Percentiles rank a stretch among this genome's conserved stretches.
These are phyloP conservation scores for Didymella segeticola DNA, from an alignment of 2,329 filamentous ascomycete species.

Conservation along the genomic window DNA sequence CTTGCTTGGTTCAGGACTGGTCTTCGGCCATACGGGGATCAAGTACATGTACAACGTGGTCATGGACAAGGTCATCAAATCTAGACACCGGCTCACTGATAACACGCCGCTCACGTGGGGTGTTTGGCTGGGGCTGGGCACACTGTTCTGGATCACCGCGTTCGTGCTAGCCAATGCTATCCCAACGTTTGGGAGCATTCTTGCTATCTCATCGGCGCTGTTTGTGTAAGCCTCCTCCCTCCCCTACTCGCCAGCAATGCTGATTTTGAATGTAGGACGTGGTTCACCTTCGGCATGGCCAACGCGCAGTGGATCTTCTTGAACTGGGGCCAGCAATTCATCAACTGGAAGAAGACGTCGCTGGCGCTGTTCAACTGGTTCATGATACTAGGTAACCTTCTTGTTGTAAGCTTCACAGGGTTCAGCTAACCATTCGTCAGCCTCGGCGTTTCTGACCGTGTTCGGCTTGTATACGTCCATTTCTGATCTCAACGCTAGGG, in stretches of 20 bases:
- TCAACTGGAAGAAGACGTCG: constrained; percentile 24
- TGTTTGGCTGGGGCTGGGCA: constrained; percentile 39
- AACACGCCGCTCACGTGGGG: constrained; percentile 38
- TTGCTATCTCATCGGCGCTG: constrained; percentile 64
- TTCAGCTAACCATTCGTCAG: not conserved
- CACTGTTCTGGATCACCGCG: constrained; percentile 64
- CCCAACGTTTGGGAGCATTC: constrained; percentile 69
- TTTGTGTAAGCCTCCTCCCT: constrained; percentile 56
- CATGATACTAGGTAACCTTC: constrained; percentile 8
- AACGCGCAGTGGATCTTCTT: constrained; percentile 31
- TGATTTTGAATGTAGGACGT: too few relatives aligned
- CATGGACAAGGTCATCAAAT: constrained; percentile 48
- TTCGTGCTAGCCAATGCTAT: constrained; percentile 72
- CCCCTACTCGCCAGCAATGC: not conserved
- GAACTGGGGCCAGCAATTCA: constrained; percentile 49
- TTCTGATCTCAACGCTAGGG: constrained; percentile 3
- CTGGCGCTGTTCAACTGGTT: constrained; percentile 21
- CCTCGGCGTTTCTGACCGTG: constrained; percentile 6
- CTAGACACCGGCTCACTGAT: constrained; percentile 1
- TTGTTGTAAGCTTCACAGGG: too few relatives aligned
- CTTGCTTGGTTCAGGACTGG: constrained; percentile 71
- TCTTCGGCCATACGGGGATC: constrained; percentile 70
- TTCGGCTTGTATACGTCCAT: constrained; percentile 12
- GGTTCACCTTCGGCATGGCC: constrained; percentile 58
- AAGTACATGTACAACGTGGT: constrained; percentile 69